Evolutionary conservation across 2,329 filamentous ascomycete genomes (phyloP), one percentile per base, ranked within the genome.

Genomic region (Keithomyces neogunnii): DNA sequence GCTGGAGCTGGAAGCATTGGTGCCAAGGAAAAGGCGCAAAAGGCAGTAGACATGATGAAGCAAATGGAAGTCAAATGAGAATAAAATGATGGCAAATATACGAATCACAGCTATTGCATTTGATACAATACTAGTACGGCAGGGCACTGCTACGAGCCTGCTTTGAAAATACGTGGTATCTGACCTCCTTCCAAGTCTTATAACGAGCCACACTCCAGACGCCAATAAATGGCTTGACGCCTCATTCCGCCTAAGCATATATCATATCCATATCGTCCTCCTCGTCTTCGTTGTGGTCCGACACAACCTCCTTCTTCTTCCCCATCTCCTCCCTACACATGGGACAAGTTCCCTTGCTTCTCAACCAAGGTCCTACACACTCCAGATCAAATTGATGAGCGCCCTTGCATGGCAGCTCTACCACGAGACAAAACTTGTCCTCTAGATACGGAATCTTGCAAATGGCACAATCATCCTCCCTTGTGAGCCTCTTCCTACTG

Each of bases 331-430:
- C 74, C 53, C 82, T 69, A 63, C 82, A 84, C 69, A 85, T 71
- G 39, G 82, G 82, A 62, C 82, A 85, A 33, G 73, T 83, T 38
- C 82, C 82, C 66, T 85, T 82, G 59, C 78, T 75, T 63, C 75
- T 69, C 62, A 86, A 63, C 82, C 82, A 86, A 5, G 82, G 82
- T 3, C 75, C 78, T 2, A 85, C 80, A 59, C 82, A 86, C 67
- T 86, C 82, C n/a, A 85, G 66, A 59, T 86, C 82, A 61, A 83
- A 85, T 47, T 67, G 68, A 63, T 86, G 82, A 40, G 64, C 69
- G 33, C 70, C 72, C 59, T 81, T 71, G 62, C 82, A 86, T 40
- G 81, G 81, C 60, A 86, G 70, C 69, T 82, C 75, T 31, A 85
- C 82, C 10, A 85, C 81, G 2, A 86, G 70, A 51, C 76, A 78